These are phyloP conservation scores for Purpureocillium takamizusanense DNA, from an alignment of 2,329 filamentous ascomycete species.

Conservation along the genomic window DNA sequence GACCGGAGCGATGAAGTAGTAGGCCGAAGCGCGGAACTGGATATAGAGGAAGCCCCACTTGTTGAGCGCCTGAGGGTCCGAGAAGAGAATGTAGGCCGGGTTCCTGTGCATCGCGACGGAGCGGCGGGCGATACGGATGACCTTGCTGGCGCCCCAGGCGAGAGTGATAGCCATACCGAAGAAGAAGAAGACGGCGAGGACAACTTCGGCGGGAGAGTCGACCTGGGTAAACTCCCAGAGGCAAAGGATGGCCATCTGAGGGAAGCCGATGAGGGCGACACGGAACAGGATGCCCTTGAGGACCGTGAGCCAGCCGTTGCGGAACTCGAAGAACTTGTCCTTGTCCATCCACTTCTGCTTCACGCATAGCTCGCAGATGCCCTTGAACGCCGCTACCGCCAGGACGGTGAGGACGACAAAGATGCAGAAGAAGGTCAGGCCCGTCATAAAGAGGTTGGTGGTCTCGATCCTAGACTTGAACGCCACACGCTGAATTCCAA, in stretches of 20 bases:
- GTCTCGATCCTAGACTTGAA: constrained; percentile 69
- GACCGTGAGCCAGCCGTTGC: constrained; percentile 86
- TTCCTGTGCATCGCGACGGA: constrained; percentile 91
- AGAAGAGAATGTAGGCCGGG: constrained; percentile 93
- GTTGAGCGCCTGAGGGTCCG: constrained; percentile 86
- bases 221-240: constrained; percentile 86
- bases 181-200: constrained; percentile 83
- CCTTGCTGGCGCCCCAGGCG: constrained; percentile 80
- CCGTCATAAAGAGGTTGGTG: constrained; percentile 90
- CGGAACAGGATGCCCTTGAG: constrained; percentile 92
- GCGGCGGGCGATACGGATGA: constrained; percentile 78
- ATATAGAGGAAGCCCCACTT: constrained; percentile 98
- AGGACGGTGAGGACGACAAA: constrained; percentile 70
- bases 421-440: constrained; percentile 78
- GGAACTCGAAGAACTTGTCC: constrained; percentile 87
- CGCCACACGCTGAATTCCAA: constrained; percentile 80
- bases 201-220: constrained; percentile 79
- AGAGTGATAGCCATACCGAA: constrained; percentile 70
- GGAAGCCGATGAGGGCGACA: constrained; percentile 81
- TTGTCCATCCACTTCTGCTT: constrained; percentile 70
- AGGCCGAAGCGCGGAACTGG: constrained; percentile 89
- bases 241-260: constrained; percentile 82
- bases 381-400: constrained; percentile 72
- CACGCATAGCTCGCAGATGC: constrained; percentile 64
- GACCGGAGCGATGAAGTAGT: constrained; percentile 84